Evolutionary conservation across 129 eudicot genomes (phyloP).

Genomic region (Flaveria robusta): DNA sequence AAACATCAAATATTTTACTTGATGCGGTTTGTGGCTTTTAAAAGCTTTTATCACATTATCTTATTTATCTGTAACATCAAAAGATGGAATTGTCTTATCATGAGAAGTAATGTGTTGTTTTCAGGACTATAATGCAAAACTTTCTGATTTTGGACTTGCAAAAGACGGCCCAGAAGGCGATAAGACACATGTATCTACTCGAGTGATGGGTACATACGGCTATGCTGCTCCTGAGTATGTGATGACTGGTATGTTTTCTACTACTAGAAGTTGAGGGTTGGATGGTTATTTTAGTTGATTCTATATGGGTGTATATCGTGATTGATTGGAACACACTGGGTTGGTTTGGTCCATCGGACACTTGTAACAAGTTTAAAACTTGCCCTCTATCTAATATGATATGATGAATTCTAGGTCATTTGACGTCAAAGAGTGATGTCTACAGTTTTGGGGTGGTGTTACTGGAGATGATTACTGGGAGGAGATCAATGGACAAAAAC

Average conservation of each 20-base stretch:
- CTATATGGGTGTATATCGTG: neutral
- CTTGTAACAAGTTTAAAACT: too few species aligned
- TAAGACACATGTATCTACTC: conserved; percentile 85
- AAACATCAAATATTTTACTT: conserved; percentile 78
- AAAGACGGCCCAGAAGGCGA: conserved; percentile 96
- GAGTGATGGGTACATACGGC: conserved; percentile 92
- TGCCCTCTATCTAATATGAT: conserved; percentile 7
- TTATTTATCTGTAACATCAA: neutral
- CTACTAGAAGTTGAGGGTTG: conserved; percentile 2
- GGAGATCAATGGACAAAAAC: conserved; percentile 84
- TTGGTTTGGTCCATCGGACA: too few species aligned
- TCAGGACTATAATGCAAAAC: conserved; percentile 92
- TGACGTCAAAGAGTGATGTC: conserved; percentile 85
- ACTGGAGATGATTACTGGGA: conserved; percentile 70
- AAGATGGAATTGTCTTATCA: neutral
- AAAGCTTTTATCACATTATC: conserved; percentile 5
- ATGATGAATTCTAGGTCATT: conserved; percentile 60
- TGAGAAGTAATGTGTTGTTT: conserved; percentile 1
- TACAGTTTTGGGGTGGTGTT: conserved; percentile 82
- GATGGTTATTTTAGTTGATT: conserved; percentile 17
- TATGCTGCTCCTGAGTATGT: conserved; percentile 96
- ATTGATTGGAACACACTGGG: too few species aligned
- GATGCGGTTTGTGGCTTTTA: conserved; percentile 63
- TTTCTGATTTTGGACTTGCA: conserved; percentile 98
- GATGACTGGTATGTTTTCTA: conserved; percentile 61